Conservation (phyloP, 805 yeast genomes). For the Monosporozyma servazzii region DNA sequence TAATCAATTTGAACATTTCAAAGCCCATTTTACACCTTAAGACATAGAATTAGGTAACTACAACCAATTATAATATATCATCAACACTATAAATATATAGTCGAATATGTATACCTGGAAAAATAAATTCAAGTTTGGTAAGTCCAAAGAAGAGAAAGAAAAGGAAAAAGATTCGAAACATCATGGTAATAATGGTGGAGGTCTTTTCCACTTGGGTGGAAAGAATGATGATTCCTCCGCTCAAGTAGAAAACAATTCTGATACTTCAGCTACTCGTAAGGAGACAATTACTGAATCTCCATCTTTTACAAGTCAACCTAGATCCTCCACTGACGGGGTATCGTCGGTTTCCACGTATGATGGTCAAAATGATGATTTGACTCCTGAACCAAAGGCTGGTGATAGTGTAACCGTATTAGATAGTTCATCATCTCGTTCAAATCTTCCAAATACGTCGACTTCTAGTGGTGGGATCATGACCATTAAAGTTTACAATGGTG, state of each 20-base stretch:
- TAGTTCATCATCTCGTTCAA: not conserved
- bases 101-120: slow-evolving; percentile 27
- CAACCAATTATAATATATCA: not conserved
- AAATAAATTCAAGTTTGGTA: slow-evolving; percentile 29
- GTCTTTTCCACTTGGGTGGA: not conserved
- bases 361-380: slow-evolving; percentile 1
- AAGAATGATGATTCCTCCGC: not conserved
- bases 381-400: not conserved
- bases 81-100: not conserved
- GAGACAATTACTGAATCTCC: slow-evolving; percentile 25
- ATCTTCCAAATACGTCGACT: slow-evolving; percentile 12
- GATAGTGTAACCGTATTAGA: slow-evolving; percentile 2
- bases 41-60: not conserved
- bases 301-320: slow-evolving; percentile 19
- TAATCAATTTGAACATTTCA: no score
- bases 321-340: slow-evolving; percentile 18
- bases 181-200: not conserved
- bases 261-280: slow-evolving; percentile 17
- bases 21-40: no score
- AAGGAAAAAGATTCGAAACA: slow-evolving; percentile 11
- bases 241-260: not conserved
- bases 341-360: slow-evolving; percentile 16
- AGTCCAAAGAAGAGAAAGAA: slow-evolving; percentile 26
- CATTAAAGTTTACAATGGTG: slow-evolving; percentile 65
- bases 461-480: slow-evolving; percentile 54